Conservation (phyloP, 169 alveolate species). For the Pseudocohnilembus persalinus region DNA sequence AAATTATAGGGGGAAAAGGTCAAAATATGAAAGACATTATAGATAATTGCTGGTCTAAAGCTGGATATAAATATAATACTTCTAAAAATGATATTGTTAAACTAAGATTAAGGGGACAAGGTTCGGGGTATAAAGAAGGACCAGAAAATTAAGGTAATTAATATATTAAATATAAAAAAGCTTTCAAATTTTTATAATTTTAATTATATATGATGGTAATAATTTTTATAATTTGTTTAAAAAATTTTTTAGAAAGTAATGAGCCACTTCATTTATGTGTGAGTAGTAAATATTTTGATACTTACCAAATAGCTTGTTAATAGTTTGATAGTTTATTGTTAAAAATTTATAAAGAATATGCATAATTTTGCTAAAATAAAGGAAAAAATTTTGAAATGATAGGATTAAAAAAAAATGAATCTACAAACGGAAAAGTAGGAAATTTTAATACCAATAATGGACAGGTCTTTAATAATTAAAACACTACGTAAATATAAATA, state of each 20-base stretch:
- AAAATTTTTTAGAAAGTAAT: slow-evolving; percentile 81
- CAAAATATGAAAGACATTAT: slow-evolving; percentile 93
- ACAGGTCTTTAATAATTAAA: not conserved
- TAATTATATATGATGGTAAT: not conserved
- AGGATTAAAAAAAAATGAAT: slow-evolving; percentile 67
- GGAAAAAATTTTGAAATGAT: slow-evolving; percentile 54
- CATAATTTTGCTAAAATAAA: slow-evolving; percentile 51
- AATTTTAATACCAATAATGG: not conserved
- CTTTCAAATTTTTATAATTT: too few relatives aligned
- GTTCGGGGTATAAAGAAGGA: slow-evolving; percentile 95
- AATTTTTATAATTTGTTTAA: not conserved
- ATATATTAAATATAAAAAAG: too few relatives aligned
- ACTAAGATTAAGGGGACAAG: slow-evolving; percentile 92
- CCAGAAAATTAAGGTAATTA: slow-evolving; percentile 53
- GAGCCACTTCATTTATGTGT: slow-evolving; percentile 95
- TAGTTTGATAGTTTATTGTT: slow-evolving; percentile 80
- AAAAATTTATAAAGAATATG: slow-evolving; percentile 90
- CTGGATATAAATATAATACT: slow-evolving; percentile 28
- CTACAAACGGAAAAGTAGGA: slow-evolving; percentile 43
- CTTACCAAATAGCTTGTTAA: slow-evolving; percentile 87
- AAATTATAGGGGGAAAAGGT: slow-evolving; percentile 92
- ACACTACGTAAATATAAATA: too few relatives aligned
- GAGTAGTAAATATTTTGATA: slow-evolving; percentile 88
- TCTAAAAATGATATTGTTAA: slow-evolving; percentile 80
- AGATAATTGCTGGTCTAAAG: slow-evolving; percentile 67